Conservation (phyloP, 2,329 filamentous ascomycete species). For the Trichoderma breve region DNA sequence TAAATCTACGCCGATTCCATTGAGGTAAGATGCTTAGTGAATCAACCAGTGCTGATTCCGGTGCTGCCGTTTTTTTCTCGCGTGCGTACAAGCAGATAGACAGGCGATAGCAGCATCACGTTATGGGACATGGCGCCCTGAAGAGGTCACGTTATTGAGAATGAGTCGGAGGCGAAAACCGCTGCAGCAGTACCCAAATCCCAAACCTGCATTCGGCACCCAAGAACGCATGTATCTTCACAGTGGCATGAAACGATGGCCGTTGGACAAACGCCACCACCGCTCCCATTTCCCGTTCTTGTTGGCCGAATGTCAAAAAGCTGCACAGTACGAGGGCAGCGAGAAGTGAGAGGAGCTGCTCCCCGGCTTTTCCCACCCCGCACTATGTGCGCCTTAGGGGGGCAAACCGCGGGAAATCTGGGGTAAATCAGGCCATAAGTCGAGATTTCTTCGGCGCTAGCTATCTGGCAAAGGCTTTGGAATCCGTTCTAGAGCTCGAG, state of each 20-base stretch:
- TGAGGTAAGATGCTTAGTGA: neutral
- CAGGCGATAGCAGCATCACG: neutral
- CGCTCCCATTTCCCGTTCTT: neutral
- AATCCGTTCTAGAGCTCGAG: slow-evolving; percentile 12
- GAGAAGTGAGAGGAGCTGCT: neutral
- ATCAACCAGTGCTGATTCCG: neutral
- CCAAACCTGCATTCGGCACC: too few relatives aligned
- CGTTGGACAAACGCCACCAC: neutral
- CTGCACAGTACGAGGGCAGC: neutral
- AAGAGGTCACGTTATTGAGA: neutral
- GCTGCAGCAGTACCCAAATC: neutral
- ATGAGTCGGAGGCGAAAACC: neutral
- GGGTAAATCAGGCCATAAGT: slow-evolving; percentile 19
- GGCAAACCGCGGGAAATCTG: slow-evolving; percentile 17
- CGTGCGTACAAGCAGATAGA: neutral
- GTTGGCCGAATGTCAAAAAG: neutral
- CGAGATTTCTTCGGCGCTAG: slow-evolving; percentile 14
- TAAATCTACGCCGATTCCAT: neutral
- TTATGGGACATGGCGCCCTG: neutral
- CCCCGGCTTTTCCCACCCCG: slow-evolving; percentile 19
- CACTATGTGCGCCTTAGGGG: slow-evolving; percentile 1
- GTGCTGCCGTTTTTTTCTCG: neutral
- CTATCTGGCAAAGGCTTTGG: neutral
- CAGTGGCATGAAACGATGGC: neutral
- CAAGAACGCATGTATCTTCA: neutral